A percentile compares a stretch with the other conserved stretches of the same genome.
Conservation (phyloP, 1,139 yeast genomes). For the Arxiozyma bovina region DNA sequence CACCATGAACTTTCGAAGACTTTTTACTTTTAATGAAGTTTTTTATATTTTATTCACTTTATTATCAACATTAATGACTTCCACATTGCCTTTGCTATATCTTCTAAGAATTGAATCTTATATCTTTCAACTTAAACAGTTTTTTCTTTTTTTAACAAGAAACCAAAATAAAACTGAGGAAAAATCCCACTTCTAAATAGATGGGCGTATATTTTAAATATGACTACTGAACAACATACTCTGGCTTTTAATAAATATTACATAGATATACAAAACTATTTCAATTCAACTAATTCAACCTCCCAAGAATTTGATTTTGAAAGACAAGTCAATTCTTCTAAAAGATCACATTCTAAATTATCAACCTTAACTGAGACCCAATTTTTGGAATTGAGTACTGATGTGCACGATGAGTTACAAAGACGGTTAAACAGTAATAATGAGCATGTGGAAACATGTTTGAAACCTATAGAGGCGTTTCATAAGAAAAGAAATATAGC, state of each 20-base stretch:
- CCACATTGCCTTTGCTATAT: background rate
- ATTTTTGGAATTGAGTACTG: constrained; percentile 15
- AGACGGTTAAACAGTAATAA: constrained; percentile 10
- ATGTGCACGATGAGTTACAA: constrained; percentile 15
- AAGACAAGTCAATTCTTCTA: background rate
- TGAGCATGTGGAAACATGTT: background rate
- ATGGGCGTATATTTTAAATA: background rate
- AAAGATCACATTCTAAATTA: constrained; percentile 13
- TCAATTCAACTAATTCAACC: background rate
- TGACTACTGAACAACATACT: background rate
- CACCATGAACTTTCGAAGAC: background rate
- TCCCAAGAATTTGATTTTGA: constrained; percentile 2
- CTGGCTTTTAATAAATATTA: background rate
- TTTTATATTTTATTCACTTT: too few species aligned
- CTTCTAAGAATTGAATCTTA: too few species aligned
- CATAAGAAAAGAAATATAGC: constrained; percentile 96
- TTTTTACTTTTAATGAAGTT: too few species aligned
- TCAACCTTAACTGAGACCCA: constrained; percentile 11
- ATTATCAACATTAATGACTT: background rate
- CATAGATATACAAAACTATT: constrained; percentile 2
- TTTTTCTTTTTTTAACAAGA: too few species aligned
- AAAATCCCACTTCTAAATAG: background rate
- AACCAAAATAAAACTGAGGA: background rate
- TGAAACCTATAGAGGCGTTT: constrained; percentile 8
- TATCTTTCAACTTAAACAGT: too few species aligned